phyloP scores from a whole-genome alignment of 805 yeast species.

The Priceomyces melissophilus region DNA sequence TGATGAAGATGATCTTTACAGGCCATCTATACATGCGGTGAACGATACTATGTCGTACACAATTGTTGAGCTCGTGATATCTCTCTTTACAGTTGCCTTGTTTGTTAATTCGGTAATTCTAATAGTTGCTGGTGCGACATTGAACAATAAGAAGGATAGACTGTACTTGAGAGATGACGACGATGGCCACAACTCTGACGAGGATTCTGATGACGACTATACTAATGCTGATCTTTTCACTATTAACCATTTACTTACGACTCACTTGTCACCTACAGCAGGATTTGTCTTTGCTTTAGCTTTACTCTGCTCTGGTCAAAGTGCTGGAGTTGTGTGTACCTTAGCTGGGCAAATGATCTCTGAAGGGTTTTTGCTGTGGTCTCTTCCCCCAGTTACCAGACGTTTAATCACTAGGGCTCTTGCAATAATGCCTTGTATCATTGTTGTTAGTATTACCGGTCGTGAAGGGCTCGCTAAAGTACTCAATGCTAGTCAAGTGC shows the following conservation, averaged over 20 bases:
- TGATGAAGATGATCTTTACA: slow-evolving; percentile 42
- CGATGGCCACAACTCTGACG: slow-evolving; percentile 14
- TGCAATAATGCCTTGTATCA: slow-evolving; percentile 80
- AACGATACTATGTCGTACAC: slow-evolving; percentile 76
- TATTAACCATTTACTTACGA: slow-evolving; percentile 66
- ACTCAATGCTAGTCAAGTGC: slow-evolving; percentile 80
- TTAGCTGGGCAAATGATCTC: slow-evolving; percentile 91
- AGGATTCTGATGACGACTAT: slow-evolving; percentile 39
- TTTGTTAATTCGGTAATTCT: slow-evolving; percentile 88
- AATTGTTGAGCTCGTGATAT: slow-evolving; percentile 76
- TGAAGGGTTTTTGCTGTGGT: slow-evolving; percentile 83
- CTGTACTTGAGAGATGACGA: slow-evolving; percentile 17
- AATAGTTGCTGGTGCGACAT: slow-evolving; percentile 87
- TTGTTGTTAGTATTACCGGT: slow-evolving; percentile 70
- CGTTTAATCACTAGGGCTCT: slow-evolving; percentile 76
- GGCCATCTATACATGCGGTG: slow-evolving; percentile 79
- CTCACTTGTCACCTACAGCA: slow-evolving; percentile 77
- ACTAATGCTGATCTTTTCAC: slow-evolving; percentile 72
- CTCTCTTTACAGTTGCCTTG: slow-evolving; percentile 83
- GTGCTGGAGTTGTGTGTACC: slow-evolving; percentile 93
- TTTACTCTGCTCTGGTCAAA: slow-evolving; percentile 84
- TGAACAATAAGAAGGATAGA: slow-evolving; percentile 35
- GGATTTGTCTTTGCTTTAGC: slow-evolving; percentile 89
- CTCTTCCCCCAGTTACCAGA: slow-evolving; percentile 77
- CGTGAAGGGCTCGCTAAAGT: slow-evolving; percentile 76